Percentiles rank a stretch among this genome's conserved stretches.
These are phyloP conservation scores for Xylaria sp. DNA, from an alignment of 2,329 filamentous ascomycete genomes.

Conservation along the genomic window DNA sequence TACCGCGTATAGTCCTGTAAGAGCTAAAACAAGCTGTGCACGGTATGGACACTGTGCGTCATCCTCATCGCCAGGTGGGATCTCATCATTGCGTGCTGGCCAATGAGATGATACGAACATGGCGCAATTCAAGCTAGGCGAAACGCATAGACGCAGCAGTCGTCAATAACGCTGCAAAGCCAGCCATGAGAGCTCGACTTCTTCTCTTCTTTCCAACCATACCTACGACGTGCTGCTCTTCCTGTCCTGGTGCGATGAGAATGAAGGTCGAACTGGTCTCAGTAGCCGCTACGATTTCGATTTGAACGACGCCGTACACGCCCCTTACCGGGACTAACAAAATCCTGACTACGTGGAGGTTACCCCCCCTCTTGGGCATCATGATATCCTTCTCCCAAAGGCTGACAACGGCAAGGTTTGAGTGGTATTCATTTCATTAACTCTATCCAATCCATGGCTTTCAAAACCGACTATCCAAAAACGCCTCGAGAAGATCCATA, in stretches of 20 bases:
- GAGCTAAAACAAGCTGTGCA: background rate
- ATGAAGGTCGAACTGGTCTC: slow-evolving; percentile 11
- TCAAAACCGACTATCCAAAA: slow-evolving; percentile 14
- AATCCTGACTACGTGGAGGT: background rate
- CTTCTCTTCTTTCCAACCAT: slow-evolving; percentile 26
- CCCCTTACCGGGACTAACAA: background rate
- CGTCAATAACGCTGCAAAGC: slow-evolving; percentile 22
- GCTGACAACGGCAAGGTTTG: background rate
- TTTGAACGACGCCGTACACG: background rate
- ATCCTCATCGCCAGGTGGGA: background rate
- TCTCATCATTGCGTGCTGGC: slow-evolving; percentile 12
- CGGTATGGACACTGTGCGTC: background rate
- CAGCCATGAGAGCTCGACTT: slow-evolving; percentile 30
- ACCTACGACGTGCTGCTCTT: background rate
- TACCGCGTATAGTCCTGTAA: background rate
- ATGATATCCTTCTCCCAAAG: background rate
- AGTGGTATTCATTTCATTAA: background rate
- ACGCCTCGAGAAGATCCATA: slow-evolving; percentile 10
- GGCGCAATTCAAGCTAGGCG: slow-evolving; percentile 37
- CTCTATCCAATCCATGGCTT: slow-evolving; percentile 4
- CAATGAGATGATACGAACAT: slow-evolving; percentile 26
- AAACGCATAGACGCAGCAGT: slow-evolving; percentile 21
- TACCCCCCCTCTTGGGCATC: background rate
- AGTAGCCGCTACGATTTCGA: background rate
- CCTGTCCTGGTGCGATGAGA: background rate